Conservation (phyloP, 2,329 filamentous ascomycete genomes). For the Verticillium nubilum region DNA sequence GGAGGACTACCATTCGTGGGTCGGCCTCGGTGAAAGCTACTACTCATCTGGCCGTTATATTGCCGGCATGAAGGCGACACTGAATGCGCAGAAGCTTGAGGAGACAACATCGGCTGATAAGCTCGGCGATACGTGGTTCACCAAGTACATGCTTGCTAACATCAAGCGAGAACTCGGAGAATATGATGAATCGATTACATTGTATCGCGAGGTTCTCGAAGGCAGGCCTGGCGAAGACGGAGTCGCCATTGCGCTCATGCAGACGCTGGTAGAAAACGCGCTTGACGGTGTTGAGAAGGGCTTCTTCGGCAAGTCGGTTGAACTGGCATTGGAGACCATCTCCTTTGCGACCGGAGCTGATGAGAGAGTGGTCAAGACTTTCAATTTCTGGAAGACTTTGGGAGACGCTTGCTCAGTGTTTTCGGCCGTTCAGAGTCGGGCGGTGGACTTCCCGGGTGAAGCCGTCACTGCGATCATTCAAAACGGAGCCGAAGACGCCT, state of each 20-base stretch:
- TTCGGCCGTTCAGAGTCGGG: constrained; percentile 66
- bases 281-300: constrained; percentile 74
- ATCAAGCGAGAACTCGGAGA: constrained; percentile 90
- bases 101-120: constrained; percentile 33
- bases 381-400: constrained; percentile 93
- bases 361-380: constrained; percentile 59
- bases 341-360: constrained; percentile 59
- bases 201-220: constrained; percentile 69
- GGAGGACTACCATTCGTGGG: constrained; percentile 89
- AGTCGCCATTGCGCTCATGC: constrained; percentile 79
- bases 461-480: constrained; percentile 55
- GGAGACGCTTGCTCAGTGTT: constrained; percentile 86
- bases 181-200: constrained; percentile 72
- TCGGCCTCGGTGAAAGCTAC: constrained; percentile 95
- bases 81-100: constrained; percentile 76
- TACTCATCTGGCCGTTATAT: constrained; percentile 90
- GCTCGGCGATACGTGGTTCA: constrained; percentile 79
- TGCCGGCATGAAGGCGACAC: constrained; percentile 87
- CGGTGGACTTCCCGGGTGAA: constrained; percentile 55
- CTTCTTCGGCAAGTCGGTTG: constrained; percentile 75
- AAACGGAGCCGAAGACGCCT: constrained; percentile 45
- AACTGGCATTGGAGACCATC: constrained; percentile 65
- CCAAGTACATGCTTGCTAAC: constrained; percentile 93
- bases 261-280: constrained; percentile 80
- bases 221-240: constrained; percentile 72